Percentiles rank a stretch among this genome's conserved stretches.
Evolutionary conservation across 495 filamentous ascomycete species (phyloP).

Genomic region (Bacidia rubella): DNA sequence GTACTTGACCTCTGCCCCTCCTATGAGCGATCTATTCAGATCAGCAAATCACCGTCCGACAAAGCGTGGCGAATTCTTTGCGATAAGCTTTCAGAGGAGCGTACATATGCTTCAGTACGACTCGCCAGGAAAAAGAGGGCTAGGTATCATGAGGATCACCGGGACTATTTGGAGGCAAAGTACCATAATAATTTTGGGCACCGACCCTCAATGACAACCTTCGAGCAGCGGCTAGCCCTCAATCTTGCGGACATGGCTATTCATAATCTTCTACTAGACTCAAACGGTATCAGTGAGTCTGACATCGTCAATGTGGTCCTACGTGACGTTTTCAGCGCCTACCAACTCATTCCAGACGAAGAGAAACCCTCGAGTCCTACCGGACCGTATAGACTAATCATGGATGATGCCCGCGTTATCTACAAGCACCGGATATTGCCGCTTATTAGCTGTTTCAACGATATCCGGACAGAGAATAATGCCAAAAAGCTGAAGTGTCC

Average conservation of each 20-base stretch:
- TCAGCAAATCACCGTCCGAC: conserved; percentile 10
- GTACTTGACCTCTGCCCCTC: conserved; percentile 10
- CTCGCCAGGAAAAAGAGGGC: background rate
- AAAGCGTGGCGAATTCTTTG: conserved; percentile 12
- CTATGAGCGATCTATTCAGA: conserved; percentile 11
- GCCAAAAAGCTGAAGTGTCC: conserved; percentile 16
- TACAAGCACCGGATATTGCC: conserved; percentile 11
- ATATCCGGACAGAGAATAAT: background rate
- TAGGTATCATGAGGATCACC: conserved; percentile 3
- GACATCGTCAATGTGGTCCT: conserved; percentile 14
- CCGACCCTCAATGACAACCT: conserved; percentile 1
- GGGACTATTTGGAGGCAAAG: background rate
- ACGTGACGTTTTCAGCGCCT: conserved; percentile 8
- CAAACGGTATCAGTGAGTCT: background rate
- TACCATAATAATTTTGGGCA: conserved; percentile 1
- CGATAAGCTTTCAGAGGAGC: conserved; percentile 9
- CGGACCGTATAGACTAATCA: conserved; percentile 11
- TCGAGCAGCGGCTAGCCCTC: conserved; percentile 11
- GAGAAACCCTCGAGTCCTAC: background rate
- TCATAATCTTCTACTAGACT: background rate
- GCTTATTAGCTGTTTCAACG: conserved; percentile 2
- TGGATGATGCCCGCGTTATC: conserved; percentile 15
- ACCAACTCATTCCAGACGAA: conserved; percentile 2
- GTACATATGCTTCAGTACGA: background rate
- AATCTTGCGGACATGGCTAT: conserved; percentile 12